Percentiles rank a stretch among this genome's conserved stretches.
phyloP scores from a whole-genome alignment of 306 rosid genomes.

The Hylodesmum podocarpum region DNA sequence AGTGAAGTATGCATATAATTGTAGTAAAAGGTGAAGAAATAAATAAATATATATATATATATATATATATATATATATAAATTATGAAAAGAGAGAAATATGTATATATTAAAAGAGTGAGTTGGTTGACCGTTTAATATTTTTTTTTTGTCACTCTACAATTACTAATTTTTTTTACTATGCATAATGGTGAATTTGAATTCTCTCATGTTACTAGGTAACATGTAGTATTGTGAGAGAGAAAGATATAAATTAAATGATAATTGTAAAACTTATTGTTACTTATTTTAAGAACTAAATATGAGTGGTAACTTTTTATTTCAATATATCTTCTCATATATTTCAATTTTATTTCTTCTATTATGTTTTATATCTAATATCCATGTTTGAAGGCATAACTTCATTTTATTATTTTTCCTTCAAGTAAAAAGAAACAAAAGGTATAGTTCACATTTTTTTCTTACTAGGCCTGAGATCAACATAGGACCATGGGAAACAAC shows the following conservation, averaged over 20 bases:
- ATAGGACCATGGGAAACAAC: conserved; percentile 48
- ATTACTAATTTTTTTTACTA: not conserved
- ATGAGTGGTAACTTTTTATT: not conserved
- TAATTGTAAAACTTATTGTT: not conserved
- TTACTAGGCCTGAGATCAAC: conserved; percentile 43
- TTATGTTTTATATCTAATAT: not conserved
- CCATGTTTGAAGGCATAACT: not conserved
- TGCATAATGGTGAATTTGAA: not conserved
- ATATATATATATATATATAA: no score
- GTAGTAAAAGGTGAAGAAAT: no score
- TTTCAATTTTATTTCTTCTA: not conserved
- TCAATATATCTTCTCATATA: not conserved
- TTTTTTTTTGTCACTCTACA: no score
- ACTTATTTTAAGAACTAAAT: not conserved
- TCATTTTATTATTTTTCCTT: not conserved
- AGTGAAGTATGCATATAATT: no score
- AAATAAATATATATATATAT: no score
- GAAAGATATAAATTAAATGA: no score
- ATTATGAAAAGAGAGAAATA: no score
- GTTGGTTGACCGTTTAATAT: no score
- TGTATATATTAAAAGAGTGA: no score
- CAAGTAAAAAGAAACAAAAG: not conserved
- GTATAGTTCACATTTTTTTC: not conserved
- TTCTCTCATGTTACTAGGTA: no score
- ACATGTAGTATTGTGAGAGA: no score